Base-by-base conservation (phyloP, 768 basidiomycete genomes). In the Tremella fuciformis region DNA sequence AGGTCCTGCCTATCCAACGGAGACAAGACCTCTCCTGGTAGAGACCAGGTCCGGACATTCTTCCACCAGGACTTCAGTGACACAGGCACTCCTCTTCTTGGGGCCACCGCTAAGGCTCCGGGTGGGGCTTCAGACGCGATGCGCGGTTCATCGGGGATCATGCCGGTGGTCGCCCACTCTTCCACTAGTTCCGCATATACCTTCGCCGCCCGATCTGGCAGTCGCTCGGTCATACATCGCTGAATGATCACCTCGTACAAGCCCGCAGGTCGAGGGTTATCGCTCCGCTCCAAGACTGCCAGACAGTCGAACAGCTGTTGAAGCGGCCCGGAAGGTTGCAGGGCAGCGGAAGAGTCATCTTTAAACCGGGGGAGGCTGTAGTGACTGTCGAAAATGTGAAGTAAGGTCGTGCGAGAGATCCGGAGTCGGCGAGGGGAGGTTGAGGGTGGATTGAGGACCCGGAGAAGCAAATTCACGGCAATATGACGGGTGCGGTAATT, bases 161-260 rank as follows among this genome's bases (percentile, higher is more conserved):
- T n/a, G 16, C 22, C 16, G n/a, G 42, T 46, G 16, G 69, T 67
- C 11, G 75, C 70, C 77, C 77, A 78, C 57, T 78, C 77, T 52
- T 78, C 75, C 19, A 78, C 74, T 55, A 74, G 50, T 29, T 71
- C 77, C n/a, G 71, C 75, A 50, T 64, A 76, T 0, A 78, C 64
- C 50, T 67, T 62, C 0, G 77, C 74, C 1, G 77, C 77, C 3
- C 62, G 44, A 42, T 76, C 73, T 1, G 60, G 62, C 34, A 57
- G 50, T 4, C 61, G 56, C 22, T 70, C 64, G n/a, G 53, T 55
- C 13, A 73, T 48, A 34, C 63, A 69, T 41, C 57, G 61, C 19
- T 53, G 34, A 24, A 74, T 62, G 38, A 74, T 24, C 11, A 51
- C 18, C 1, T 54, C 47, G 57, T 76, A 76, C 29, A 73, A 53